Evolutionary conservation across 1,284 basidiomycete species (phyloP).

Genomic region (Ustilago lituana): DNA sequence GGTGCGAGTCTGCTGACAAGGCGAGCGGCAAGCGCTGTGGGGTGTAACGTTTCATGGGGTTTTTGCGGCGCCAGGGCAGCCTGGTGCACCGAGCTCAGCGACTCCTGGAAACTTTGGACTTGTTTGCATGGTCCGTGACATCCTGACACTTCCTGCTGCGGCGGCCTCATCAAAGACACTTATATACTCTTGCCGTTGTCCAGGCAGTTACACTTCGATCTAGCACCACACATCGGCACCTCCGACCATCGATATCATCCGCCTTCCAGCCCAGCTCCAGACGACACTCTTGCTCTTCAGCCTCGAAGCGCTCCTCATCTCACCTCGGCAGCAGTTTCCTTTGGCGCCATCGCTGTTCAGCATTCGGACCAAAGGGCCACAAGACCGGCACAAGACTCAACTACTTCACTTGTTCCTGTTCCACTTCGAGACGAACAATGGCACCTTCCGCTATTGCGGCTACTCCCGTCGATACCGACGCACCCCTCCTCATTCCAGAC

Average conservation of each 20-base stretch:
- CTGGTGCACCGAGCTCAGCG: neutral
- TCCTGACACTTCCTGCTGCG: conserved; percentile 1
- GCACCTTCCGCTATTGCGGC: conserved; percentile 27
- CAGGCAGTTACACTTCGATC: no score
- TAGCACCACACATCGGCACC: no score
- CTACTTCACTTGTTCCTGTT: neutral
- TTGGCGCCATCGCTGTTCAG: neutral
- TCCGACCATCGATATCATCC: no score
- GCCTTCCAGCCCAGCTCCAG: no score
- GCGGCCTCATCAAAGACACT: neutral
- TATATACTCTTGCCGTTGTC: no score
- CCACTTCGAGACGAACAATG: conserved; percentile 9
- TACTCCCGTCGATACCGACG: neutral
- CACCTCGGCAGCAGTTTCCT: neutral
- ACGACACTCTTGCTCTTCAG: neutral
- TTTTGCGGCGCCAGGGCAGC: neutral
- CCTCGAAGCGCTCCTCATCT: neutral
- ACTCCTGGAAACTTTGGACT: conserved; percentile 3
- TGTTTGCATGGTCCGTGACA: neutral
- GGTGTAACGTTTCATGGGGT: no score
- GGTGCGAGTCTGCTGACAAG: no score
- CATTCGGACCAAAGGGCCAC: neutral
- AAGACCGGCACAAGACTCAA: neutral
- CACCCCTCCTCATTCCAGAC: neutral
- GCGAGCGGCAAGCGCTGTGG: no score